A percentile compares a stretch with the other conserved stretches of the same genome.
Conservation (phyloP, 371 early-diverging fungal species). For the Syncephalastrum sp. region DNA sequence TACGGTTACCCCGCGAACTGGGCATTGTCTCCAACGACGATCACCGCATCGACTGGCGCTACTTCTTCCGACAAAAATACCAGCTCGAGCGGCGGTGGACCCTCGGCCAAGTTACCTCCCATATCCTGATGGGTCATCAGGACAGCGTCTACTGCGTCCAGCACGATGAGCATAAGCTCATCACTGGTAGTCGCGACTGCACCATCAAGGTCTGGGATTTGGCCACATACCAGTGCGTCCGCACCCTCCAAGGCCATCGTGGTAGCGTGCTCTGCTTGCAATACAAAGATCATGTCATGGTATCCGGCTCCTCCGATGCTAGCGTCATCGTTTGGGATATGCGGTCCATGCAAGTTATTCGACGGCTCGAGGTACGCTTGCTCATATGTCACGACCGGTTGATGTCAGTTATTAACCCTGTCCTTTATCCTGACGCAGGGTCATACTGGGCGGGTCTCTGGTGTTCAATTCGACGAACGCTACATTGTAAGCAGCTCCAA, state of each 20-base stretch:
- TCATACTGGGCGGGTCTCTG: constrained; percentile 79
- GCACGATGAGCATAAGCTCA: constrained; percentile 76
- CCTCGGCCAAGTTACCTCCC: constrained; percentile 30
- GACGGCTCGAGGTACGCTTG: constrained; percentile 40
- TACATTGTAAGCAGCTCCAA: constrained; percentile 90
- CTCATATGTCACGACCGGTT: neutral
- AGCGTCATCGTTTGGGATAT: constrained; percentile 90
- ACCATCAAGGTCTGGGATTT: constrained; percentile 87
- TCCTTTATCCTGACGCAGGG: constrained; percentile 27
- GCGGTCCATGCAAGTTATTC: constrained; percentile 37
- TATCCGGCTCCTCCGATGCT: constrained; percentile 92
- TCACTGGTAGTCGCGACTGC: constrained; percentile 93
- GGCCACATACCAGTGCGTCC: constrained; percentile 44
- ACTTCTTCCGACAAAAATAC: constrained; percentile 35
- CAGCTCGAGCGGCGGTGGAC: constrained; percentile 40
- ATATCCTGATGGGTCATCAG: constrained; percentile 73
- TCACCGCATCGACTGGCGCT: constrained; percentile 26
- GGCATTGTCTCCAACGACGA: neutral
- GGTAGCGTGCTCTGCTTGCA: constrained; percentile 91
- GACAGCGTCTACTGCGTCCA: constrained; percentile 97
- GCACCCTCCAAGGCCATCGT: constrained; percentile 82
- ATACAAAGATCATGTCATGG: constrained; percentile 74
- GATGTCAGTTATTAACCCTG: neutral
- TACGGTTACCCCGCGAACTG: constrained; percentile 8
- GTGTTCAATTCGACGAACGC: constrained; percentile 71